A percentile compares a stretch with the other conserved stretches of the same genome.
These are phyloP conservation scores for Didymella arachidicola DNA, from an alignment of 2,329 filamentous ascomycete species.

Conservation along the genomic window DNA sequence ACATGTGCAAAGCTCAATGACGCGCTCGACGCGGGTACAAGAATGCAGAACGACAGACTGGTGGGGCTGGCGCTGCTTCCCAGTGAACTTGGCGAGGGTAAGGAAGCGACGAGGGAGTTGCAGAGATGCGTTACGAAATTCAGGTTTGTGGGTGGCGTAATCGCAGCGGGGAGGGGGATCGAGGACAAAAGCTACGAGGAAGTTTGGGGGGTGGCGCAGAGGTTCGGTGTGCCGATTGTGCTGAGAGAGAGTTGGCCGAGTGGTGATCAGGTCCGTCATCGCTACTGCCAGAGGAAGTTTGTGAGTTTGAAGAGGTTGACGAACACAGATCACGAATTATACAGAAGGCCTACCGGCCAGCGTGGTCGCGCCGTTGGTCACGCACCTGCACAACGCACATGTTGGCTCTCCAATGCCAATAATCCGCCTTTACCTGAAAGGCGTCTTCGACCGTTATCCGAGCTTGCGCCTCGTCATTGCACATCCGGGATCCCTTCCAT, in stretches of 20 bases:
- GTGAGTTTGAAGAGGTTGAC: slow-evolving; percentile 9
- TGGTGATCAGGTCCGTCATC: slow-evolving; percentile 26
- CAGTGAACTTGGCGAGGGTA: slow-evolving; percentile 33
- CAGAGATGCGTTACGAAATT: slow-evolving; percentile 53
- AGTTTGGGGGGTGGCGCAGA: slow-evolving; percentile 53
- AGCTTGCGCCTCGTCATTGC: slow-evolving; percentile 63
- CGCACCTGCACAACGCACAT: slow-evolving; percentile 57
- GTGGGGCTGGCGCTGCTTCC: slow-evolving; percentile 56
- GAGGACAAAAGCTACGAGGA: slow-evolving; percentile 55
- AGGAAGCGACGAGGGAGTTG: slow-evolving; percentile 48
- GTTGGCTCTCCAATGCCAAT: slow-evolving; percentile 59
- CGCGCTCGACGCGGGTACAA: slow-evolving; percentile 29
- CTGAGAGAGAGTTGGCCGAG: slow-evolving; percentile 34
- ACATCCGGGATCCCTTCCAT: slow-evolving; percentile 63
- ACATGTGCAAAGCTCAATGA: slow-evolving; percentile 38
- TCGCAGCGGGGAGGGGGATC: slow-evolving; percentile 53
- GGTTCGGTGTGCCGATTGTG: slow-evolving; percentile 51
- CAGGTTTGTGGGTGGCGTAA: slow-evolving; percentile 59
- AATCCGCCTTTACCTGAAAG: slow-evolving; percentile 60
- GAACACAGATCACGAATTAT: slow-evolving; percentile 24
- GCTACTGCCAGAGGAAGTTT: background rate
- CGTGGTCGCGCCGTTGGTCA: slow-evolving; percentile 28
- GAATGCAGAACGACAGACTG: slow-evolving; percentile 47
- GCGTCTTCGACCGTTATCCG: slow-evolving; percentile 64
- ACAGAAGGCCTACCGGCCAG: slow-evolving; percentile 21